Evolutionary conservation across 768 basidiomycete species (phyloP).

Genomic region (Collybia sp.): DNA sequence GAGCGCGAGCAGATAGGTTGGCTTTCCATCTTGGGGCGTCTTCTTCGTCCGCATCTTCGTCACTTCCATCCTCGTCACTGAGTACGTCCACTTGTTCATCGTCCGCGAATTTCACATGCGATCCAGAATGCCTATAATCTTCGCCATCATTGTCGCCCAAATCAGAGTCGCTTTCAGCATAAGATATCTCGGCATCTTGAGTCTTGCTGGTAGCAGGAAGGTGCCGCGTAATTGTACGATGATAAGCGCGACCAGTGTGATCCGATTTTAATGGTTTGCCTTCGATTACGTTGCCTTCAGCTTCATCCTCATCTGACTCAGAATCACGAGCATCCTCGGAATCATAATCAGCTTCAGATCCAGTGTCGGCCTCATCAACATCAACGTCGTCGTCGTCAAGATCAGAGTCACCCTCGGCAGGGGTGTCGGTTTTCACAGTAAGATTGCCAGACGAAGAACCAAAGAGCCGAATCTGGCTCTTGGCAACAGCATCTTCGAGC

Average conservation of each 20-base stretch:
- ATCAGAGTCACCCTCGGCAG: constrained; percentile 23
- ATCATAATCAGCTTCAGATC: constrained; percentile 10
- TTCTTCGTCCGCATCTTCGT: constrained; percentile 31
- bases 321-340: constrained; percentile 5
- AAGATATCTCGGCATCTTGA: constrained; percentile 46
- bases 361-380: constrained; percentile 14
- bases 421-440: constrained; percentile 33
- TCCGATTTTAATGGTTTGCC: constrained; percentile 15
- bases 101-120: constrained; percentile 31
- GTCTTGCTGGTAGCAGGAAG: constrained; percentile 30
- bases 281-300: constrained; percentile 1
- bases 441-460: constrained; percentile 76
- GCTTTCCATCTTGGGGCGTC: constrained; percentile 69
- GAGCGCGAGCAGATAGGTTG: constrained; percentile 45
- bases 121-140: constrained; percentile 16
- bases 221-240: constrained; percentile 39
- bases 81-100: constrained; percentile 40
- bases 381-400: constrained; percentile 23
- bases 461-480: constrained; percentile 79
- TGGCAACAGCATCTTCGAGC: constrained; percentile 77
- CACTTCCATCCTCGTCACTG: constrained; percentile 39
- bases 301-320: constrained; percentile 14
- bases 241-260: constrained; percentile 49
- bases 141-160: constrained; percentile 42
- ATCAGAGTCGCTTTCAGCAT: constrained; percentile 80